Percentiles rank a stretch among this genome's conserved stretches.
Evolutionary conservation across 2,329 filamentous ascomycete genomes (phyloP).

Genomic region (Beauveria rudraprayagi): DNA sequence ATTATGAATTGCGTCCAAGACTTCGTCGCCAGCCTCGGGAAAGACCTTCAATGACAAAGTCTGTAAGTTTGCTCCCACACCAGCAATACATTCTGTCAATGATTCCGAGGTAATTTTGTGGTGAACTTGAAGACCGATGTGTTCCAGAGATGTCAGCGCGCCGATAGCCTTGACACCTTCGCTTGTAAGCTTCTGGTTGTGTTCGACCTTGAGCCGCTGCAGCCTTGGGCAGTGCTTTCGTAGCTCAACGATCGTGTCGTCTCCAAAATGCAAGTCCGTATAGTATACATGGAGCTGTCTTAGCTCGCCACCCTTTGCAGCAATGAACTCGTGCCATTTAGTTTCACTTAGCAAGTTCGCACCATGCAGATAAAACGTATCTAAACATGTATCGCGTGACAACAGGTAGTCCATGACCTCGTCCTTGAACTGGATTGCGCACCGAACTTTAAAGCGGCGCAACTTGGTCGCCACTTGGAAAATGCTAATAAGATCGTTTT

Average conservation of each 20-base stretch:
- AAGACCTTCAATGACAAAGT: constrained; percentile 73
- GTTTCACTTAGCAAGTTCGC: constrained; percentile 74
- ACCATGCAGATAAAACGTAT: constrained; percentile 69
- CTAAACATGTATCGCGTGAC: constrained; percentile 60
- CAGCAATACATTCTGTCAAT: constrained; percentile 53
- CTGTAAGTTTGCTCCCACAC: constrained; percentile 57
- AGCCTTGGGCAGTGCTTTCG: constrained; percentile 58
- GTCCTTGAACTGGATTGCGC: constrained; percentile 89
- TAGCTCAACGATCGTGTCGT: constrained; percentile 59
- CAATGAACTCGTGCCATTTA: constrained; percentile 66
- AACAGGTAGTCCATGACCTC: constrained; percentile 72
- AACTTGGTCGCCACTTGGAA: constrained; percentile 67
- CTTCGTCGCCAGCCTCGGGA: constrained; percentile 54
- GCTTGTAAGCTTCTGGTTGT: constrained; percentile 67
- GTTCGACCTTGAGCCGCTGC: constrained; percentile 67
- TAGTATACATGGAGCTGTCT: constrained; percentile 70
- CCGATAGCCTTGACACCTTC: constrained; percentile 58
- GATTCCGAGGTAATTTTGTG: constrained; percentile 46
- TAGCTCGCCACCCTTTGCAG: constrained; percentile 55
- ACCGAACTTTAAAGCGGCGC: constrained; percentile 65
- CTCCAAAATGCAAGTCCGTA: constrained; percentile 73
- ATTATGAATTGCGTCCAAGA: constrained; percentile 63
- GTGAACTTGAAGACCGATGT: constrained; percentile 65
- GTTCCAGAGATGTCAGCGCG: constrained; percentile 55
- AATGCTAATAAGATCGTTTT: constrained; percentile 71